A percentile compares a stretch with the other conserved stretches of the same genome.
Conservation (phyloP, 2,329 filamentous ascomycete genomes). For the Magnaporthiopsis poae region DNA sequence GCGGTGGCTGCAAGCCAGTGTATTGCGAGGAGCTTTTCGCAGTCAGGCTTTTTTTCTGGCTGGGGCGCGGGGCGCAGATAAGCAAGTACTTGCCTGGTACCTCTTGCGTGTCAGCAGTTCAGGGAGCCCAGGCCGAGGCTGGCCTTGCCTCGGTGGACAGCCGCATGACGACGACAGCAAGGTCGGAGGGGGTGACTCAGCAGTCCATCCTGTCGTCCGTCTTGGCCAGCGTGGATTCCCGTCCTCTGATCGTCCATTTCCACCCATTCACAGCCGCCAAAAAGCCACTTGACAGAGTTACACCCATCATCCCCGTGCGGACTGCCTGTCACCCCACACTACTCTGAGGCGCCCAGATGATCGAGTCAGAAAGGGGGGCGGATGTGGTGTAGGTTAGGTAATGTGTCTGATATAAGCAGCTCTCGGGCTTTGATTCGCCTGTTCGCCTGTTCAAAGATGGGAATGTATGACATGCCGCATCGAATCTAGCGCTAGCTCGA, state of each 20-base stretch:
- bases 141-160: too few relatives aligned
- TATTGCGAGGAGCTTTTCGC: too few relatives aligned
- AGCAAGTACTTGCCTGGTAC: too few relatives aligned
- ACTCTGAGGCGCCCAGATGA: background rate
- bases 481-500: background rate
- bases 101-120: background rate
- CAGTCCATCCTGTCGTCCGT: background rate
- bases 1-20: too few relatives aligned
- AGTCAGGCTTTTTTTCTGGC: too few relatives aligned
- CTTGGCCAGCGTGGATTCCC: background rate
- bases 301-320: background rate
- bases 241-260: background rate
- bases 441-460: background rate
- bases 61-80: too few relatives aligned
- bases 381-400: background rate
- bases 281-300: too few relatives aligned
- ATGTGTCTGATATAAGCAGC: background rate
- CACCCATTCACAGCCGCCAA: background rate
- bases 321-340: background rate
- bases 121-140: background rate
- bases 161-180: background rate
- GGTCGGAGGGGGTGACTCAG: too few relatives aligned
- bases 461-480: background rate
- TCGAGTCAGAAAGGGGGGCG: background rate
- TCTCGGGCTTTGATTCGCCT: background rate